These are phyloP conservation scores for Cyberlindnera americana DNA, from an alignment of 805 yeast species.

Conservation along the genomic window DNA sequence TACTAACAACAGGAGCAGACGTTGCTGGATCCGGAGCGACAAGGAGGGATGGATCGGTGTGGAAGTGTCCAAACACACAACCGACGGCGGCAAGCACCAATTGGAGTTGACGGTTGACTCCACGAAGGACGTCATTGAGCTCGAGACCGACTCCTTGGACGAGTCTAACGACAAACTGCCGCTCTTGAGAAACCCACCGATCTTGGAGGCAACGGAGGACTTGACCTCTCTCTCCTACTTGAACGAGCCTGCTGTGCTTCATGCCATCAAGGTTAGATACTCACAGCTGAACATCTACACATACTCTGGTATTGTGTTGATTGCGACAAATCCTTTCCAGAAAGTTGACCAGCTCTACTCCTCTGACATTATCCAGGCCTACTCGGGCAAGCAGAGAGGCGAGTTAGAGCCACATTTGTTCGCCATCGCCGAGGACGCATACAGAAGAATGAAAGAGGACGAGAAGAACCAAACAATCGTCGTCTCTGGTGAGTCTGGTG, in stretches of 20 bases:
- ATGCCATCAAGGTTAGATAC: constrained; percentile 87
- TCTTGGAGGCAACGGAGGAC: constrained; percentile 91
- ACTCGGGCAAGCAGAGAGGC: constrained; percentile 89
- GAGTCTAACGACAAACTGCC: constrained; percentile 50
- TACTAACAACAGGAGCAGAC: constrained; percentile 39
- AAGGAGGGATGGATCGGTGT: constrained; percentile 72
- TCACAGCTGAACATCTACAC: constrained; percentile 90
- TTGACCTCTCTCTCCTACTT: constrained; percentile 86
- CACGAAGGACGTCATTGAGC: constrained; percentile 40
- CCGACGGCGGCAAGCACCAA: constrained; percentile 41
- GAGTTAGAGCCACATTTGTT: constrained; percentile 96
- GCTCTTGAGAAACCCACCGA: constrained; percentile 85
- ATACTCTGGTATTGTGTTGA: constrained; percentile 93
- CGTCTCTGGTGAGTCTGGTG: constrained; percentile 97
- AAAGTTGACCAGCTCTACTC: constrained; percentile 87
- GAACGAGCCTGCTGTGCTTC: constrained; percentile 94
- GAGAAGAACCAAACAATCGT: constrained; percentile 89
- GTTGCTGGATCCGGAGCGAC: constrained; percentile 76
- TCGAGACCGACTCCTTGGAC: constrained; percentile 41
- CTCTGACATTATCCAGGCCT: constrained; percentile 89
- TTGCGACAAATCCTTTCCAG: constrained; percentile 95
- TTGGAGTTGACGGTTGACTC: constrained; percentile 52
- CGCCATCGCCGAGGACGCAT: constrained; percentile 97
- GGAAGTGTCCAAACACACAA: constrained; percentile 47
- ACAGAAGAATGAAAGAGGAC: constrained; percentile 88